A percentile compares a stretch with the other conserved stretches of the same genome.
These are phyloP conservation scores for Osmozyma mogii DNA, from an alignment of 805 yeast genomes.

Conservation along the genomic window DNA sequence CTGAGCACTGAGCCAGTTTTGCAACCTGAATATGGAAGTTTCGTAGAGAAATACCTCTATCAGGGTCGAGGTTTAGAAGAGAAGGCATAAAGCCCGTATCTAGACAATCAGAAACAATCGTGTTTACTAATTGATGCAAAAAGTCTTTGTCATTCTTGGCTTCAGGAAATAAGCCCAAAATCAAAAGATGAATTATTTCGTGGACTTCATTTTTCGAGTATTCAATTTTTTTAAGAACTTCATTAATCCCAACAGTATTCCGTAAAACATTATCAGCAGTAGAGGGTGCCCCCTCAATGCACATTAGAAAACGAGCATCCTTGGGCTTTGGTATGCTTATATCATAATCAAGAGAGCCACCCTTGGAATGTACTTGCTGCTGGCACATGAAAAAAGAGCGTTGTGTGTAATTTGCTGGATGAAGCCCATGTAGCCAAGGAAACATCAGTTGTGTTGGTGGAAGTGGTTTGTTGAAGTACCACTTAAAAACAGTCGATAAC, in stretches of 20 bases:
- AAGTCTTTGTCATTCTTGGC: neutral
- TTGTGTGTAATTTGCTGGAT: conserved; percentile 48
- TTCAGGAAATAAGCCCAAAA: conserved; percentile 4
- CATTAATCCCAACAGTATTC: conserved; percentile 48
- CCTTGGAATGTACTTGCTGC: conserved; percentile 10
- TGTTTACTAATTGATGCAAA: conserved; percentile 13
- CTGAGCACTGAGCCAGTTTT: conserved; percentile 68
- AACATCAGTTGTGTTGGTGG: conserved; percentile 68
- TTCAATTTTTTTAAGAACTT: conserved; percentile 44
- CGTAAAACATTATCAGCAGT: conserved; percentile 25
- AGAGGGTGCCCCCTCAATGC: conserved; percentile 13
- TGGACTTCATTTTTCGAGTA: conserved; percentile 30
- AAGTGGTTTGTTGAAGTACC: conserved; percentile 32
- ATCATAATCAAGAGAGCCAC: conserved; percentile 1
- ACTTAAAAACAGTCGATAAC: conserved; percentile 17
- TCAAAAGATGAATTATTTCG: conserved; percentile 8
- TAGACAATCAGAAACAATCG: conserved; percentile 35
- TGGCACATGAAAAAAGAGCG: conserved; percentile 35
- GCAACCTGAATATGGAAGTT: conserved; percentile 82
- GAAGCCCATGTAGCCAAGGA: conserved; percentile 87
- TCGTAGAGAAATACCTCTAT: conserved; percentile 65
- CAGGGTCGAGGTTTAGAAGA: conserved; percentile 59
- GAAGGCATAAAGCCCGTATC: conserved; percentile 39
- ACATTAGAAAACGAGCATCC: conserved; percentile 33
- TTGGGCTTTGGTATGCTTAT: conserved; percentile 14